Conservation (phyloP, 176 grass and related monocot genomes). For the Ampelocalamus luodianensis region DNA sequence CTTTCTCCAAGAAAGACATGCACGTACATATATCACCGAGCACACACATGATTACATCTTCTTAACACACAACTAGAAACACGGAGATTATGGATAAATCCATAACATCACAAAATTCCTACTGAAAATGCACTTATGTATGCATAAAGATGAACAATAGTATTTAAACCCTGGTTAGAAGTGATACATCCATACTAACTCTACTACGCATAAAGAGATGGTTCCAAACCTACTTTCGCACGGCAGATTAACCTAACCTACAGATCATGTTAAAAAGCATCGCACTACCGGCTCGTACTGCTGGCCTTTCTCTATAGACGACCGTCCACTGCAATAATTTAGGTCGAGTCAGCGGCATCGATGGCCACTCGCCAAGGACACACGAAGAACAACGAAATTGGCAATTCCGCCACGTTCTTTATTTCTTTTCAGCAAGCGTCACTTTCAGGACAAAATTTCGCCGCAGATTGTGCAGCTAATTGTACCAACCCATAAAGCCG, state of each 20-base stretch:
- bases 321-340: conserved; percentile 47
- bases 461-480: conserved; percentile 39
- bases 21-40: too few species aligned
- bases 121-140: too few species aligned
- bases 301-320: not conserved
- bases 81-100: too few species aligned
- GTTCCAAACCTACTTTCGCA: not conserved
- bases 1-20: too few species aligned
- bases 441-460: conserved; percentile 36
- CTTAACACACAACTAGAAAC: too few species aligned
- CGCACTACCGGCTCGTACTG: not conserved
- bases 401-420: conserved; percentile 35
- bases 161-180: too few species aligned
- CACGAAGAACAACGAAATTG: not conserved
- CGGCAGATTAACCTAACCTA: conserved; percentile 41
- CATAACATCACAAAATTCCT: too few species aligned
- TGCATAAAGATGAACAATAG: too few species aligned
- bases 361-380: not conserved
- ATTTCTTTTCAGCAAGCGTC: conserved; percentile 28
- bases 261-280: not conserved
- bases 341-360: conserved; percentile 29
- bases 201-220: too few species aligned
- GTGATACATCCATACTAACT: too few species aligned
- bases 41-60: too few species aligned
- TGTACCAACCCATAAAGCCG: too few species aligned